Base-by-base conservation (phyloP, 2,329 filamentous ascomycete genomes). In the Alternaria triticimaculans region DNA sequence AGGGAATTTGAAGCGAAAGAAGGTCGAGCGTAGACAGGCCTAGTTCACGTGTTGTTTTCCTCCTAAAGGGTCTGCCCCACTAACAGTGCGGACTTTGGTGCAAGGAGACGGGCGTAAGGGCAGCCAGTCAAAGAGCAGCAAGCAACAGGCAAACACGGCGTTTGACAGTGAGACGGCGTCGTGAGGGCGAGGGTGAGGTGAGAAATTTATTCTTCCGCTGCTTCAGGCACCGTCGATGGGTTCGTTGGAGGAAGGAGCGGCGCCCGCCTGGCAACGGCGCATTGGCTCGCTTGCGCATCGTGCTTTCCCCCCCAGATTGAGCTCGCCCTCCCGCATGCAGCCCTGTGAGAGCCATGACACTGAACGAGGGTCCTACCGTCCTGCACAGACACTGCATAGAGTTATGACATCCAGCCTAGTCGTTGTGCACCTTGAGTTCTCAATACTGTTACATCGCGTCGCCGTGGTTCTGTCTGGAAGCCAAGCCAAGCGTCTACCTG, bases 1-100 rank as follows among this genome's bases (percentile, higher is more conserved):
- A 75, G 75, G 76, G 72, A 78, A 71, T 75, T 77, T 76, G 76
- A 76, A 77, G 76, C 76, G 74, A 77, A 74, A 73, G 73, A 61
- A 73, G 71, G 74, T 76, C 72, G 73, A 78, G 68, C 64, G 74
- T 74, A 72, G 72, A 63, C 72, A 78, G 70, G 74, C 72, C 72
- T 73, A 75, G 77, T 69, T 69, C 77, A 80, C 78, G 78, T 79
- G 78, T 73, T 73, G 72, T 70, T 74, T 70, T 70, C 65, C 62
- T 63, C 55, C 63, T 64, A 68, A 53, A 68, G 69, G 67, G 68
- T 72, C 70, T 76, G 76, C 74, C 74, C 74, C 75, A 74, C 76
- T 67, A 72, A 57, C 56, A 48, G 62, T 65, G 64, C 63, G 66
- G 67, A 57, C 62, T 60, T 62, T 59, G 65, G 58, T 62, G 58